Evolutionary conservation across 2,329 filamentous ascomycete genomes (phyloP), one percentile per base, ranked within the genome.

Genomic region (Fusarium haematococcum): DNA sequence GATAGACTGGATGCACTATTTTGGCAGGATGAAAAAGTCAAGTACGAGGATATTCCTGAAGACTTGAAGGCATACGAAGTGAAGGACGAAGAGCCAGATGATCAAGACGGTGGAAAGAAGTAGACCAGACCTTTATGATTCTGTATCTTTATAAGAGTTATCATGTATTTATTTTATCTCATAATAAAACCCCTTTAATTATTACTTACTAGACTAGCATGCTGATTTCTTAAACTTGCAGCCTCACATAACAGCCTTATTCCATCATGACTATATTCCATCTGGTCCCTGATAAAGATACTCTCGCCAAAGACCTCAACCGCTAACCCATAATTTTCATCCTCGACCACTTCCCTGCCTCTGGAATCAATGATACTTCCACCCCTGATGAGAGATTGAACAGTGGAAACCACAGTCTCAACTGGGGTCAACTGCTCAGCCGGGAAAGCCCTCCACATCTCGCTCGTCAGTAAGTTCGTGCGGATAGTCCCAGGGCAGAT

Each of bases 201-300:
- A 6, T 16, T 35, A 16, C 33, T 6, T 35, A 6, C 33, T 35
- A 35, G 33, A 35, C 6, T 35, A 35, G 13, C 33, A 6, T 35
- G 33, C 33, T 35, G 33, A 16, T 35, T 35, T 6, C 16, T 35
- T 35, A 78, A 69, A 54, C 71, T 67, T 23, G 71, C 65, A 35
- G 71, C 71, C 45, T 71, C 66, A 43, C 67, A 69, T 14, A 79
- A 69, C 25, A 63, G 69, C 20, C 61, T 70, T 74, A 80, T 78
- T 5, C 61, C 73, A 56, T 75, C 70, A 23, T 79, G 77, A 37
- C 77, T 79, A 35, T 72, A 76, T n/a, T 74, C 68, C 11, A 70
- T 63, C 2, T 73, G 67, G 8, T 71, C 71, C 18, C 78, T 67
- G 56, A 81, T 80, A 59, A 82, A 81, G 64, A 81, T 73, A 23